Percentiles rank a stretch among this genome's conserved stretches.
Conservation (phyloP, 768 basidiomycete species). For the Piloderma croceum region DNA sequence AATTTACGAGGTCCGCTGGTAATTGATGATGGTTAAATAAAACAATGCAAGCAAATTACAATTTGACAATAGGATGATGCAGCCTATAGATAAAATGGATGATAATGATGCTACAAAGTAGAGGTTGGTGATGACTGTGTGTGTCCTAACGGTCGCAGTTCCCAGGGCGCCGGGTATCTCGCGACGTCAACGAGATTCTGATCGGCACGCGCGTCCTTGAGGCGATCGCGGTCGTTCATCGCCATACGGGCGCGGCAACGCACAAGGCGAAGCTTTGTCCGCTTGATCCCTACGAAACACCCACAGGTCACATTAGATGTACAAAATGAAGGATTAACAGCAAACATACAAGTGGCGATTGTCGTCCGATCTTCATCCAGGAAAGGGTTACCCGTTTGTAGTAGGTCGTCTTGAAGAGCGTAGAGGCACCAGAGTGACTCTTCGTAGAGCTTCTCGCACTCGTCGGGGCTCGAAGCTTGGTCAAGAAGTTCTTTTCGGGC, state of each 20-base stretch:
- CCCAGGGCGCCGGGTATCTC: slow-evolving; percentile 68
- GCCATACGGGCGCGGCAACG: slow-evolving; percentile 71
- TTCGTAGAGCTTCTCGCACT: slow-evolving; percentile 93
- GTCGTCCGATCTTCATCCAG: slow-evolving; percentile 79
- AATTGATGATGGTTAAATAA: too few species aligned
- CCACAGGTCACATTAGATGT: slow-evolving; percentile 4
- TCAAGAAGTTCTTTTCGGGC: slow-evolving; percentile 87
- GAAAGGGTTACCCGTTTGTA: slow-evolving; percentile 78
- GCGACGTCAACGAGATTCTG: slow-evolving; percentile 73
- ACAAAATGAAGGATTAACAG: slow-evolving; percentile 2
- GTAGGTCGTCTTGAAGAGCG: slow-evolving; percentile 82
- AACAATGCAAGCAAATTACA: too few species aligned
- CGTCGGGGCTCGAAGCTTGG: slow-evolving; percentile 65
- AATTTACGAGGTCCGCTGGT: too few species aligned
- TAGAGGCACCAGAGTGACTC: slow-evolving; percentile 93
- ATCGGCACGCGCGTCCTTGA: slow-evolving; percentile 73
- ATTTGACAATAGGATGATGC: too few species aligned
- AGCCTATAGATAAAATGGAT: too few species aligned
- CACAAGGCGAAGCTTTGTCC: slow-evolving; percentile 78
- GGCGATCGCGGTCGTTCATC: slow-evolving; percentile 67
- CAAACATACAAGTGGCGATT: slow-evolving; percentile 63
- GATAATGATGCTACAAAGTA: background rate
- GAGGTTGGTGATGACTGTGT: background rate
- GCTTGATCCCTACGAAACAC: slow-evolving; percentile 61
- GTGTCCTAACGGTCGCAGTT: slow-evolving; percentile 15